Evolutionary conservation across 1,139 yeast genomes (phyloP), one percentile per base, ranked within the genome.

Genomic region (Pichia sp.): DNA sequence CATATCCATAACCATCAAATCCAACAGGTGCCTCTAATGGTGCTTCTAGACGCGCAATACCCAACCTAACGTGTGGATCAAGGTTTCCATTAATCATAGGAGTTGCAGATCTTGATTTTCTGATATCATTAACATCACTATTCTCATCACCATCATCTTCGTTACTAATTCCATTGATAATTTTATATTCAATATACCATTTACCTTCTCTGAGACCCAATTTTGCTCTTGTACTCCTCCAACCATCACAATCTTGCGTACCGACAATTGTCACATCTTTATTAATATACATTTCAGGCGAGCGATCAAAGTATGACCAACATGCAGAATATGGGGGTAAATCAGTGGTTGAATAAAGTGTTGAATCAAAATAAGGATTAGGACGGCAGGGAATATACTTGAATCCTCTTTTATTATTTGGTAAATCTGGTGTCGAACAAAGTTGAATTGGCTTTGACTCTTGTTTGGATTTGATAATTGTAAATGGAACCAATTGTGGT

Each of bases 1-100:
- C 97, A 67, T 95, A 93, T 0, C 97, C 93, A 69, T 90, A 93
- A 0, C 91, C 95, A 67, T 93, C 98, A 63, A 81, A 88, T 5
- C 99, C 99, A 11, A 91, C 93, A 0, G 99, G 99, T 0, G 96
- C 96, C 60, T 93, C 97, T 48, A 91, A 70, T 51, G 90, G 80
- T 1, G 96, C 95, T 64, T 93, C 99, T 58, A 88, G 75, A 52
- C 98, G 72, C 0, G 85, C 85, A 45, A 91, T 62, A 0, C 99
- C 99, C 29, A 91, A 65, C 39, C 99, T 70, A 1, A 91, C 91
- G 66, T 91, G 58, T 1, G 57, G 39, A 14, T 46, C 29, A 10
- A 41, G 25, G 14, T 44, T 50, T 11, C 29, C 39, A 11, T 4
- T 34, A 18, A 29, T 18, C 43, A 19, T 39, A 11, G 56, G 56